Evolutionary conservation across 192 early-diverging fungal species (phyloP).

Genomic region (Dispira simplex): DNA sequence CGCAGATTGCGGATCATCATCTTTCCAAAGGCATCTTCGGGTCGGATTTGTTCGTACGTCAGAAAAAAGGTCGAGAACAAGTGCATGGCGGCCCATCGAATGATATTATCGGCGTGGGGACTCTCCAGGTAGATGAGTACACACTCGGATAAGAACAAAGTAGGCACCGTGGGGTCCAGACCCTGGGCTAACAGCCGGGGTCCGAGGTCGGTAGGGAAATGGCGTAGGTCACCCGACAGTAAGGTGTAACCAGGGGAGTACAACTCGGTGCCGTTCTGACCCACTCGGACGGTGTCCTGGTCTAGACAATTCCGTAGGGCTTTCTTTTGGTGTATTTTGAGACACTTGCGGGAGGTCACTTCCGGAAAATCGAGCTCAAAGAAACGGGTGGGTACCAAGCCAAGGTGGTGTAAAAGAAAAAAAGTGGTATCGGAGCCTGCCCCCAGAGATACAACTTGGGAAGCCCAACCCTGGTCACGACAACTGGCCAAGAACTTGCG

Average conservation of each 20-base stretch:
- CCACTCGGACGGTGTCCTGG: slow-evolving; percentile 17
- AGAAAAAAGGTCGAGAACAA: slow-evolving; percentile 43
- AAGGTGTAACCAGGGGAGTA: slow-evolving; percentile 49
- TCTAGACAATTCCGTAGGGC: slow-evolving; percentile 22
- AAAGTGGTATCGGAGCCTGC: slow-evolving; percentile 81
- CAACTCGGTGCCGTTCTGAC: slow-evolving; percentile 57
- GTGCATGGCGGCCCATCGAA: slow-evolving; percentile 48
- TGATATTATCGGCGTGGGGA: slow-evolving; percentile 38
- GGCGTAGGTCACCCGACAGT: slow-evolving; percentile 65
- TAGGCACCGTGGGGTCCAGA: slow-evolving; percentile 36
- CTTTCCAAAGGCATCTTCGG: slow-evolving; percentile 77
- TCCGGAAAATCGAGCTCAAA: slow-evolving; percentile 93
- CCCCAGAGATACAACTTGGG: slow-evolving; percentile 74
- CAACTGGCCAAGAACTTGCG: no score
- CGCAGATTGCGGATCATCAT: slow-evolving; percentile 85
- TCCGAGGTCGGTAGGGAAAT: slow-evolving; percentile 39
- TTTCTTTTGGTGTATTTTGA: slow-evolving; percentile 35
- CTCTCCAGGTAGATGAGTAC: slow-evolving; percentile 81
- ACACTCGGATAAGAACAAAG: slow-evolving; percentile 90
- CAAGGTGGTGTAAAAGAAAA: not conserved
- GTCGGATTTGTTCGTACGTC: slow-evolving; percentile 85
- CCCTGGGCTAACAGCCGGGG: slow-evolving; percentile 37
- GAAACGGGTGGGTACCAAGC: slow-evolving; percentile 25
- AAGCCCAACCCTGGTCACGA: no score
- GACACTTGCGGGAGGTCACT: slow-evolving; percentile 65